Base-by-base conservation (phyloP, 2,329 filamentous ascomycete genomes). In the Drechslerella stenobrocha region DNA sequence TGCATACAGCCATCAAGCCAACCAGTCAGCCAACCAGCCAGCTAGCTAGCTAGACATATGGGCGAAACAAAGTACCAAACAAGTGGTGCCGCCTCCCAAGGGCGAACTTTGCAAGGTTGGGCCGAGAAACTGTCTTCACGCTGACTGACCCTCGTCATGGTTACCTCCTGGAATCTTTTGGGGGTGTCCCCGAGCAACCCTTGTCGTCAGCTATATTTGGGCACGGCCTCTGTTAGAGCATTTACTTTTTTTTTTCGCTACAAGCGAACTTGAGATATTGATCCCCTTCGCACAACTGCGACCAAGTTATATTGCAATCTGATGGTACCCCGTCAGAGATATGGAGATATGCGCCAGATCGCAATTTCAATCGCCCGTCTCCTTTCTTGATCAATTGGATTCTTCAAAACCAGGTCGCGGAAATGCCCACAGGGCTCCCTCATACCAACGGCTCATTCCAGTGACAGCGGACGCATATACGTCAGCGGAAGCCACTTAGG, bases 151-250 rank as follows among this genome's bases (percentile, higher is more conserved):
- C 61, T 51, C 48, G 61, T 67, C 53, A 67, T 59, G 53, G 60
- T 60, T 67, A 46, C 61, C 20, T 53, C 42, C 15, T 24, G 32
- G 57, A 40, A 42, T 52, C 40, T 42, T 18, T 42, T 42, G 37
- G 37, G 37, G 7, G 37, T 42, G n/a, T 4, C 15, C 22, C 20
- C 20, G 6, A 13, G 9, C 22, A 11, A 13, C 30, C 30, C 40
- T 32, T 40, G 42, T 30, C 30, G 15, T 26, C 18, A 23, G 55
- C 63, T 67, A 67, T 55, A 67, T 67, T 67, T 67, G 63, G 61
- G 50, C 63, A 67, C 35, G 42, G 53, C 53, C 53, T 53, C 48
- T 23, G 40, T 28, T 30, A 22, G 32, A 18, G 15, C 5, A n/a
- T 47, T 44, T 51, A 51, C 11, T 45, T 35, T 37, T 35, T 52